These are phyloP conservation scores for Globisporangium radiosum DNA, from an alignment of 352 stramenopile genomes.

Conservation along the genomic window DNA sequence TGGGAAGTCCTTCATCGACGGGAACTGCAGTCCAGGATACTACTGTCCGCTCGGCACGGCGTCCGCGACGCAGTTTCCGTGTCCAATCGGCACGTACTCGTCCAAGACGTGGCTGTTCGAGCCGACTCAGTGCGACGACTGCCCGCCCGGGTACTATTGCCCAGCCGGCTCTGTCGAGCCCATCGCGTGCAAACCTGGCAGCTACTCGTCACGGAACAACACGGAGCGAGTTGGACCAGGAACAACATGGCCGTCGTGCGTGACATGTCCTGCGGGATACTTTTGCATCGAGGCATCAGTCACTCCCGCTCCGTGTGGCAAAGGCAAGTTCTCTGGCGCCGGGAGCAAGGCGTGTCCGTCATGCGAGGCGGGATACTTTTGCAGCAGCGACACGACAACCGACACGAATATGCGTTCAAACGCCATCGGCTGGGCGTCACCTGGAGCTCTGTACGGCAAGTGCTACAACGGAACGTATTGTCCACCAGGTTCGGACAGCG, in stretches of 20 bases:
- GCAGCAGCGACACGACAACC: slow-evolving; percentile 61
- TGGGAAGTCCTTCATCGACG: slow-evolving; percentile 69
- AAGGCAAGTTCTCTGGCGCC: slow-evolving; percentile 48
- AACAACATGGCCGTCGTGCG: slow-evolving; percentile 50
- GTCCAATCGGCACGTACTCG: slow-evolving; percentile 79
- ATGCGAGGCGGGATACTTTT: slow-evolving; percentile 78
- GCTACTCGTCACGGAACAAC: slow-evolving; percentile 66
- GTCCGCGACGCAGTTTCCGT: slow-evolving; percentile 63
- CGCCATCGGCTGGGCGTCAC: slow-evolving; percentile 43
- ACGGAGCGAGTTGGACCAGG: slow-evolving; percentile 59
- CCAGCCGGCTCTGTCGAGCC: slow-evolving; percentile 49
- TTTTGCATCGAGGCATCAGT: slow-evolving; percentile 69
- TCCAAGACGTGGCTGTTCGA: slow-evolving; percentile 70
- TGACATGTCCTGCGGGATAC: slow-evolving; percentile 72
- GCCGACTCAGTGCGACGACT: slow-evolving; percentile 69
- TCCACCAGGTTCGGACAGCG: slow-evolving; percentile 47
- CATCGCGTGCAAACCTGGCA: slow-evolving; percentile 68
- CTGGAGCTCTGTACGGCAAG: slow-evolving; percentile 54
- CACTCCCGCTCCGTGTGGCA: slow-evolving; percentile 57
- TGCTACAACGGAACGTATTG: slow-evolving; percentile 90
- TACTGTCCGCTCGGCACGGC: slow-evolving; percentile 86
- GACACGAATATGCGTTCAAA: slow-evolving; percentile 53
- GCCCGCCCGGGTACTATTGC: slow-evolving; percentile 72
- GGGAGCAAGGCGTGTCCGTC: slow-evolving; percentile 47
- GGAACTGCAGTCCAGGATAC: slow-evolving; percentile 66